A percentile compares a stretch with the other conserved stretches of the same genome.
These are phyloP conservation scores for Phytophthora sp. DNA, from an alignment of 352 stramenopile genomes.

Conservation along the genomic window DNA sequence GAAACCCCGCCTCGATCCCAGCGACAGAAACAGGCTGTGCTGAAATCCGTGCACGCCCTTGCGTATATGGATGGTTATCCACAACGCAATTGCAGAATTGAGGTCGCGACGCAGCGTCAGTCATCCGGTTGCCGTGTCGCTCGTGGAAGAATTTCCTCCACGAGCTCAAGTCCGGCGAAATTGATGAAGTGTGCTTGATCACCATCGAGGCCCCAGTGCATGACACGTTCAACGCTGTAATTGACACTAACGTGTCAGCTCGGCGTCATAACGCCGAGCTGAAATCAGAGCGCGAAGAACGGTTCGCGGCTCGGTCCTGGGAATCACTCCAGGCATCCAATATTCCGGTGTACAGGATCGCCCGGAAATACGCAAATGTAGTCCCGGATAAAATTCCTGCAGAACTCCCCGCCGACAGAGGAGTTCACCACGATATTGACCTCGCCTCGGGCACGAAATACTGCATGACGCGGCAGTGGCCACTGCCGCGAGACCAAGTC, in stretches of 20 bases:
- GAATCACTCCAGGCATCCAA: neutral
- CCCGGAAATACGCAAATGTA: neutral
- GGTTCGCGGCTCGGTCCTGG: conserved; percentile 18
- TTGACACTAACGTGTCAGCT: neutral
- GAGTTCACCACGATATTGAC: neutral
- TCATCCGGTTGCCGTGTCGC: conserved; percentile 1
- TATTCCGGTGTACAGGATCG: neutral
- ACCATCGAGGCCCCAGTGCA: neutral
- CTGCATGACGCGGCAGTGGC: conserved; percentile 8
- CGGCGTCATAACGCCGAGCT: neutral
- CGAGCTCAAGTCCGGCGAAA: conserved; percentile 6
- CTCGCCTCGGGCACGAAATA: conserved; percentile 14
- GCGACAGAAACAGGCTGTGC: neutral
- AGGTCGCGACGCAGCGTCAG: neutral
- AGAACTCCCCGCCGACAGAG: neutral
- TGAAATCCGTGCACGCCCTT: neutral
- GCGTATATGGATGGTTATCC: neutral
- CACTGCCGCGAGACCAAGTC: neutral
- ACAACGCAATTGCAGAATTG: too few species aligned
- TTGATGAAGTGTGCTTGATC: conserved; percentile 24
- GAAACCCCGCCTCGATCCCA: neutral
- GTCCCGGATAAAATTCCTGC: conserved; percentile 6
- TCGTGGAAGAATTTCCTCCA: conserved; percentile 28
- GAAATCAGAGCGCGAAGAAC: conserved; percentile 9
- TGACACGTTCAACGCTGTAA: neutral